Conservation (phyloP, 2,329 filamentous ascomycete species). For the Fusarium hostae region DNA sequence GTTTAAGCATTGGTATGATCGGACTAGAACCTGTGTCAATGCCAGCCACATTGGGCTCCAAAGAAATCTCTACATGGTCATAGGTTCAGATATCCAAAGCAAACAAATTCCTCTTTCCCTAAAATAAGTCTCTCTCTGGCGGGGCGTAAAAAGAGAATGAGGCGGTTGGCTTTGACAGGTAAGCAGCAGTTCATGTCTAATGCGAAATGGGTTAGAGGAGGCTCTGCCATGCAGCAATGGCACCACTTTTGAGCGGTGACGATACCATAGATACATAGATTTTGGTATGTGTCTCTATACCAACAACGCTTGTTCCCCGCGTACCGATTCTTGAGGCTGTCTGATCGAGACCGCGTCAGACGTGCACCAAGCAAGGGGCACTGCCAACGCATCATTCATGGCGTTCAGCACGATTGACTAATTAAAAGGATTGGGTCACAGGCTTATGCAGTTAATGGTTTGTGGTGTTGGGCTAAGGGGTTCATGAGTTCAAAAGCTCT, state of each 20-base stretch:
- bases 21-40: not conserved
- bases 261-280: not conserved
- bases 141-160: conserved; percentile 28
- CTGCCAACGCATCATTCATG: conserved; percentile 7
- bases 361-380: not conserved
- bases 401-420: not conserved
- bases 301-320: not conserved
- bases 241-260: conserved; percentile 14
- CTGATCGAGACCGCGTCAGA: conserved; percentile 3
- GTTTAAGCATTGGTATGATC: not conserved
- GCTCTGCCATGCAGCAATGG: conserved; percentile 24
- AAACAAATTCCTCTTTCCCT: not conserved
- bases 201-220: conserved; percentile 32
- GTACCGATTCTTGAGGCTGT: conserved; percentile 8
- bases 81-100: not conserved
- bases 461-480: not conserved
- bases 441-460: conserved; percentile 4
- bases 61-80: not conserved
- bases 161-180: conserved; percentile 16
- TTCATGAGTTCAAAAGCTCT: conserved; percentile 22
- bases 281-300: not conserved
- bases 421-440: not conserved
- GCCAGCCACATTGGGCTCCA: not conserved
- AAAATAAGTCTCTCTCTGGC: conserved; percentile 1
- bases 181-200: conserved; percentile 20